Evolutionary conservation across 192 early-diverging fungal species (phyloP), one percentile per base, ranked within the genome.

Genomic region (Chytriomyces hyalinus): DNA sequence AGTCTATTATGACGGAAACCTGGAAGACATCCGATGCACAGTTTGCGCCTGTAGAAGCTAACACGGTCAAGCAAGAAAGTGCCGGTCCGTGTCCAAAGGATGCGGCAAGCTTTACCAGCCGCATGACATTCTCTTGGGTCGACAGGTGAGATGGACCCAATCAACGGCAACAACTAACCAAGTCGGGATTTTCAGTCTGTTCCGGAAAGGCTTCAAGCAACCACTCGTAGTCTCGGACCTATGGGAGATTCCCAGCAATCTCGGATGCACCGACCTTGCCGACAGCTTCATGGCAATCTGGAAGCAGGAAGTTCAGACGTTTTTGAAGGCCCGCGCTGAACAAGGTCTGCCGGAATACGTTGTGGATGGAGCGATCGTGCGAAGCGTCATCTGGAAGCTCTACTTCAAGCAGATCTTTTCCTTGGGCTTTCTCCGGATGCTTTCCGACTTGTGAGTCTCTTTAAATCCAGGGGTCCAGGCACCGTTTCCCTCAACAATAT

Each of bases 191-290:
- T 48, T 11, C 66, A 76, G 75, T 20, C 45, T 76, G 13, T 76
- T 76, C 44, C 47, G 49, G n/a, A 76, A 66, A 49, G 92, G 85
- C 43, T 83, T 79, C 59, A 82, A 71, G 69, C 78, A 86, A 26
- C 86, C 84, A 28, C 83, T 95, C 26, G 83, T 84, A 9, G 78
- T 81, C 11, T 60, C 78, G 49, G 91, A 95, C 59, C 68, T 95
- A 47, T 89, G 88, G 80, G 64, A 78, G 6, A 77, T 95, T 13
- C 66, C 69, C 26, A 51, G 49, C 5, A 20, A 61, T 20, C 70
- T 73, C 73, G 45, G 63, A 17, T 80, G 80, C 26, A 24, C 77
- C 62, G 1, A 51, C 6, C 22, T 88, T 5, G 69, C 68, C 28
- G 66, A 78, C 22, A 20, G 48, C 6, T 77, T 88, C 24, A 70